A percentile compares a stretch with the other conserved stretches of the same genome.
Conservation (phyloP, 2,329 filamentous ascomycete species). For the Pseudopyrenochaeta lycopersici region DNA sequence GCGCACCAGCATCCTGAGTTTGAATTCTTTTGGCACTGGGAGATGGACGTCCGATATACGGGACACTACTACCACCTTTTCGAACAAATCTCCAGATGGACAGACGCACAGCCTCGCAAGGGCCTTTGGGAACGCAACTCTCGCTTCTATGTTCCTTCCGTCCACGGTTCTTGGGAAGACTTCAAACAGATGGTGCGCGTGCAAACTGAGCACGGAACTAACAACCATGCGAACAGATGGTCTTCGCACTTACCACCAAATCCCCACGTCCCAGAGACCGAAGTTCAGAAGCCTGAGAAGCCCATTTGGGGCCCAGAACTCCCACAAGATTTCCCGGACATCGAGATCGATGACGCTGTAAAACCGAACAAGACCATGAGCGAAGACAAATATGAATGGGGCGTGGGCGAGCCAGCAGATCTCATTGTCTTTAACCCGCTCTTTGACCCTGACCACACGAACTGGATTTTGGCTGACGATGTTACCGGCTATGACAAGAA, state of each 20-base stretch:
- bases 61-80: conserved; percentile 88
- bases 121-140: conserved; percentile 81
- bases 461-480: conserved; percentile 76
- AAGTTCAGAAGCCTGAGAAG: conserved; percentile 52
- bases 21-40: conserved; percentile 94
- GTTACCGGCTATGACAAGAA: conserved; percentile 72
- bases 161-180: conserved; percentile 76
- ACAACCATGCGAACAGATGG: conserved; percentile 56
- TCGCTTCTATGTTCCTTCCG: conserved; percentile 77
- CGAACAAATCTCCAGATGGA: conserved; percentile 72
- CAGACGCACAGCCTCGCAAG: conserved; percentile 71
- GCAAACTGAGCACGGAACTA: conserved; percentile 65
- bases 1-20: conserved; percentile 88
- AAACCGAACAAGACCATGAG: conserved; percentile 65
- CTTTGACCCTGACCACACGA: conserved; percentile 75
- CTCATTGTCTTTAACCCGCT: conserved; percentile 81
- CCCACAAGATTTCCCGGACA: conserved; percentile 53
- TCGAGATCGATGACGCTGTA: conserved; percentile 63
- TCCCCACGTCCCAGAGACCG: conserved; percentile 53
- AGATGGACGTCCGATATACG: conserved; percentile 91
- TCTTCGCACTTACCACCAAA: conserved; percentile 50
- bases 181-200: conserved; percentile 72
- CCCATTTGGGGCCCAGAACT: conserved; percentile 60
- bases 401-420: conserved; percentile 76
- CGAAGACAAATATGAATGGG: conserved; percentile 67